phyloP scores from a whole-genome alignment of 164 flowering plant species.

The Sextonia rubra region DNA sequence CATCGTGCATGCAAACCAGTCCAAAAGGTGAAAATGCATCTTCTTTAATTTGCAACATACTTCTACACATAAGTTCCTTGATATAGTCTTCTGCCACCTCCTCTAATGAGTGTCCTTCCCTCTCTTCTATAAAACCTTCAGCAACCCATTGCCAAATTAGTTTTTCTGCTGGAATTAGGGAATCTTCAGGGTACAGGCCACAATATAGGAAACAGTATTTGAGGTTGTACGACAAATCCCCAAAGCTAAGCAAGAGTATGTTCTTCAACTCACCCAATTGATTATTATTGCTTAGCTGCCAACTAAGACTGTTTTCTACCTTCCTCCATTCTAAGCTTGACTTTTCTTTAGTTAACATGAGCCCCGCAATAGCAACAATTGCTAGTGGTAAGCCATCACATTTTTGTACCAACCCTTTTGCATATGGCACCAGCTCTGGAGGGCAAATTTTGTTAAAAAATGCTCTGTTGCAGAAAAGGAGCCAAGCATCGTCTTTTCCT shows the following conservation, averaged over 20 bases:
- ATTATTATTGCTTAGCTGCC: slow-evolving; percentile 29
- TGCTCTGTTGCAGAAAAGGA: slow-evolving; percentile 36
- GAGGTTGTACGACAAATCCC: slow-evolving; percentile 38
- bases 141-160: slow-evolving; percentile 45
- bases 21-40: too few species aligned
- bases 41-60: slow-evolving; percentile 34
- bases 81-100: slow-evolving; percentile 43
- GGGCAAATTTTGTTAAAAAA: slow-evolving; percentile 29
- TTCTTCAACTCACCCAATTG: slow-evolving; percentile 24
- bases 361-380: slow-evolving; percentile 40
- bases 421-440: slow-evolving; percentile 24
- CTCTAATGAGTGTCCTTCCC: slow-evolving; percentile 23
- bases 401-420: slow-evolving; percentile 38
- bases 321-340: slow-evolving; percentile 32
- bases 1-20: background rate
- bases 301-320: slow-evolving; percentile 27
- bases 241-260: slow-evolving; percentile 41
- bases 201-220: slow-evolving; percentile 46
- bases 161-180: slow-evolving; percentile 26
- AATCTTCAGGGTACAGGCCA: slow-evolving; percentile 43
- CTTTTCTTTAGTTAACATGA: slow-evolving; percentile 28
- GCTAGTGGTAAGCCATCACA: slow-evolving; percentile 53
- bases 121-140: slow-evolving; percentile 37
- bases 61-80: slow-evolving; percentile 35
- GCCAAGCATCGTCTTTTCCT: slow-evolving; percentile 23